Evolutionary conservation across 306 rosid species (phyloP), one percentile per base, ranked within the genome.

Genomic region (Quercus variabilis): DNA sequence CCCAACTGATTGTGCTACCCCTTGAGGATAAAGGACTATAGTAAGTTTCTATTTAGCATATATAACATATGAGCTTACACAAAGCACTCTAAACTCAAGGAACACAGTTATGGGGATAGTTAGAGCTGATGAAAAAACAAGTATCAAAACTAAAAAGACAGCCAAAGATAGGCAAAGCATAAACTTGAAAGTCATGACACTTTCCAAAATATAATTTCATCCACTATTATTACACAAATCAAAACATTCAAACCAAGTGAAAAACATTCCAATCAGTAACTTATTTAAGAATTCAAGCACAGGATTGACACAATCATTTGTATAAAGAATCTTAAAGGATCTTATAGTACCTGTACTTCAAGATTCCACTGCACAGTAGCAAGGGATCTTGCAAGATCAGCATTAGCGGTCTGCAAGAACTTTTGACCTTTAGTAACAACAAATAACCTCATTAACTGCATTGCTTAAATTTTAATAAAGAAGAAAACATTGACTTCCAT

Each of bases 301-400:
- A 19, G 25, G 60, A 64, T 19, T 55, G 71, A 68, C 64, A 19
- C 70, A 69, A 63, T 73, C 74, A 79, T 80, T 73, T 69, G 64
- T 43, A 26, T 68, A 23, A 64, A 86, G 77, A 77, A 88, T 79
- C 76, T 79, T 68, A 23, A 64, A 86, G 77, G 79, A 88, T 79
- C 76, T 79, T 62, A 83, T 82, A 86, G 72, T 91, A 93, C 99
- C 99, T 93, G 94, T 56, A 86, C 80, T 85, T 93, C 96, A 78
- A 93, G 94, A 87, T 87, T 95, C 93, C 96, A 87, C 88, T 95
- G 99, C 69, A 85, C 88, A 7, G 90, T 77, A 58, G 98, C 97
- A 7, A 95, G 91, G 78, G 96, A 86, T 88, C 90, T 91, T 74
- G 99, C 96, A 78, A 95, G 97, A 70, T 95, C 98, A 76, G 97